Percentiles rank a stretch among this genome's conserved stretches.
Conservation (phyloP, 2,329 filamentous ascomycete species). For the Aureobasidium namibiae region DNA sequence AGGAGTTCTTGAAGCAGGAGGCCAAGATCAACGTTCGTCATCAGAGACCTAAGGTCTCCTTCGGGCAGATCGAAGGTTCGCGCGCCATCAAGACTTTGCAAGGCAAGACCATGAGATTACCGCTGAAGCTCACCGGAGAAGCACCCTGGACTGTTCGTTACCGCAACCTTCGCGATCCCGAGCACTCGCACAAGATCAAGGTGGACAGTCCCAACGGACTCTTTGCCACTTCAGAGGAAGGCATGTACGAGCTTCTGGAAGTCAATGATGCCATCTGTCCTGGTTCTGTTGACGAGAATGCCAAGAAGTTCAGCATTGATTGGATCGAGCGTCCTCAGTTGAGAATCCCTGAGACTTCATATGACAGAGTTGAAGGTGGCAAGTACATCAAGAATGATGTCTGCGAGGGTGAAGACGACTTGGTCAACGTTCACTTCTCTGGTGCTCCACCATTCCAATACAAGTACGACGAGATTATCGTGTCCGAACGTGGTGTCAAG, state of each 20-base stretch:
- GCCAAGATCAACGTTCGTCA: slow-evolving; percentile 78
- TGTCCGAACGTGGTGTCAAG: slow-evolving; percentile 56
- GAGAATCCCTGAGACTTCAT: slow-evolving; percentile 50
- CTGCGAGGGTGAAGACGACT: slow-evolving; percentile 90
- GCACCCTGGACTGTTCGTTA: slow-evolving; percentile 77
- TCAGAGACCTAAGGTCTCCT: slow-evolving; percentile 78
- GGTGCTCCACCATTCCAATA: slow-evolving; percentile 71
- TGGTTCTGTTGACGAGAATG: slow-evolving; percentile 66
- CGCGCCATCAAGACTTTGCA: slow-evolving; percentile 68
- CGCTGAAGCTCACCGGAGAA: slow-evolving; percentile 76
- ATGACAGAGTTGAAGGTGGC: slow-evolving; percentile 45
- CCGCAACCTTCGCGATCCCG: slow-evolving; percentile 34
- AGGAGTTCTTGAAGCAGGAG: slow-evolving; percentile 76
- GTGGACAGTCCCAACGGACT: slow-evolving; percentile 23
- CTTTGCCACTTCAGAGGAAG: slow-evolving; percentile 31
- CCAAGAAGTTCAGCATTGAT: slow-evolving; percentile 67
- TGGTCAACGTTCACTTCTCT: slow-evolving; percentile 69
- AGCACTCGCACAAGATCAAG: slow-evolving; percentile 24
- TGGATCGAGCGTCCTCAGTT: slow-evolving; percentile 79
- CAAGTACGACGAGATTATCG: slow-evolving; percentile 71
- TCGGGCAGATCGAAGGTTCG: slow-evolving; percentile 77
- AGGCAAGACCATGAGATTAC: slow-evolving; percentile 63
- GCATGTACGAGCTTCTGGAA: slow-evolving; percentile 70
- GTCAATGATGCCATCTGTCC: slow-evolving; percentile 75
- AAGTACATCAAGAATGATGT: slow-evolving; percentile 69